A percentile compares a stretch with the other conserved stretches of the same genome.
Conservation (phyloP, 441 rosid genomes). For the Populus hybrid region DNA sequence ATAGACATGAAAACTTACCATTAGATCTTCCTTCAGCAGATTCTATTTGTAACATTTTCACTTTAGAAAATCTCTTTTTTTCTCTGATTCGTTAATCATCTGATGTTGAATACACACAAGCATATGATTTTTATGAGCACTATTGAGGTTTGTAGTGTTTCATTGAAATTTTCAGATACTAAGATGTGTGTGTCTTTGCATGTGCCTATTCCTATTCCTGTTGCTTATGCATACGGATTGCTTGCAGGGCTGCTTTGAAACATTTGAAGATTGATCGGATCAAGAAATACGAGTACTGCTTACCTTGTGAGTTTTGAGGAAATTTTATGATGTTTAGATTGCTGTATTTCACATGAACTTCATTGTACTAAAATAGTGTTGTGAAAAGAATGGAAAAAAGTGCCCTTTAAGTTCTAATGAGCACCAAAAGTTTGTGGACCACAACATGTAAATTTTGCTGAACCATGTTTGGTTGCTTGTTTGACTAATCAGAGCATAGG, state of each 20-base stretch:
- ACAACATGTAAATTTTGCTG: not conserved
- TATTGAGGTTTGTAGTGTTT: not conserved
- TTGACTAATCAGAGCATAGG: not conserved
- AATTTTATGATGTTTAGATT: conserved; percentile 10
- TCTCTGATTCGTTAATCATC: not conserved
- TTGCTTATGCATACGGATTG: conserved; percentile 14
- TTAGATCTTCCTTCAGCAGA: not conserved
- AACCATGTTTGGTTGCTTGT: not conserved
- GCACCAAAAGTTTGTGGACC: not conserved
- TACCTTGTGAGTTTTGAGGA: conserved; percentile 79
- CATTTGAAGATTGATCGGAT: conserved; percentile 82
- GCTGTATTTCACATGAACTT: conserved; percentile 1
- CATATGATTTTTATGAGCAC: not conserved
- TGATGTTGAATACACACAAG: not conserved
- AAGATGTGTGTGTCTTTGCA: not conserved
- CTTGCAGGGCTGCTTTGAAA: conserved; percentile 82
- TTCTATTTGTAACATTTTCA: not conserved
- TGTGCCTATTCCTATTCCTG: not conserved
- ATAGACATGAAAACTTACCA: not conserved
- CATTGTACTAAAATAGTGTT: not conserved
- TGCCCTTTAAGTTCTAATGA: not conserved
- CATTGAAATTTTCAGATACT: not conserved
- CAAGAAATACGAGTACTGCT: conserved; percentile 86
- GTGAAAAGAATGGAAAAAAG: not conserved
- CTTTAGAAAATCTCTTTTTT: not conserved